Base-by-base conservation (phyloP, 2,329 filamentous ascomycete species). In the Curvularia hawaiiensis region DNA sequence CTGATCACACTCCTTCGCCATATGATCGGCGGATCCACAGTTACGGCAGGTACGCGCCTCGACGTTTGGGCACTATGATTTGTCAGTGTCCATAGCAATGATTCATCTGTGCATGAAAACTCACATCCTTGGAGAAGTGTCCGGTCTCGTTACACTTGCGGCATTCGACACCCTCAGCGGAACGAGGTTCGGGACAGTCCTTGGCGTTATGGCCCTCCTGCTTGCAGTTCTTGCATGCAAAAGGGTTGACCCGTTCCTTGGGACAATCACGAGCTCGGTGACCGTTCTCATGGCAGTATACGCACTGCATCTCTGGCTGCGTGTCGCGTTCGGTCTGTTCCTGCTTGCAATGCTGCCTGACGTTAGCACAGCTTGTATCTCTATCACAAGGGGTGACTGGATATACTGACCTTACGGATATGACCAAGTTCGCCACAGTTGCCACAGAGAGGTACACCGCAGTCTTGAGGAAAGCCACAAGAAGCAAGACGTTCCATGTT, bases 141-240 rank as follows among this genome's bases (percentile, higher is more conserved):
- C 74, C 75, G 11, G 63, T 84, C 75, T 87, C 79, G 40, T 80
- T 79, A 68, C 87, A 90, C 73, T 85, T 88, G 66, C 84, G 85
- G 71, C 88, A 90, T 70, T 89, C 86, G 1, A 89, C 82, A 51
- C 83, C 82, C 28, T 82, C 84, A 33, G 77, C 75, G 28, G 85
- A 82, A 38, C 75, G 75, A 44, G 78, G 78, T 58, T 80, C 76
- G 45, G 75, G 66, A 60, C 79, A 79, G 28, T 80, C 77, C 58
- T 71, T 73, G 24, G 75, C 61, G 24, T 55, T 69, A 43, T 72
- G 70, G 9, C 72, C 70, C 30, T 75, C 77, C 70, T 75, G 78
- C 83, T 83, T 84, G 78, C 88, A 90, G 71, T 90, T 90, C 71
- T 83, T 85, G 82, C 88, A 90, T 8, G 85, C 86, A 63, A 83